phyloP scores from a whole-genome alignment of 2,329 filamentous ascomycete species.

The Apiospora aurea region DNA sequence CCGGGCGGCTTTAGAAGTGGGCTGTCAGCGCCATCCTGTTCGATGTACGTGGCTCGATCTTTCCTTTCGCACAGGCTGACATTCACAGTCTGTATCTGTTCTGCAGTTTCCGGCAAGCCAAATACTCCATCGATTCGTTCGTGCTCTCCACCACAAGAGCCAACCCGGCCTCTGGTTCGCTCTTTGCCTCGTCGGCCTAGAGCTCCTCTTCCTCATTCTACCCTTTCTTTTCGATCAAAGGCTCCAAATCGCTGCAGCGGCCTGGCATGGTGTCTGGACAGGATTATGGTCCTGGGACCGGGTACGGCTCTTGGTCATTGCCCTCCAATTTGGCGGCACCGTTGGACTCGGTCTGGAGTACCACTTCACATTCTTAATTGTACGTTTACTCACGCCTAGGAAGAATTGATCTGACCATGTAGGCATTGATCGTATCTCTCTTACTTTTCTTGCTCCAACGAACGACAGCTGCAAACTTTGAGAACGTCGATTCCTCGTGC shows the following conservation, averaged over 20 bases:
- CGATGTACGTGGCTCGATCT: background rate
- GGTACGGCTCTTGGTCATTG: background rate
- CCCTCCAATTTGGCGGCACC: background rate
- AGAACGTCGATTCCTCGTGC: background rate
- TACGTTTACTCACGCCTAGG: background rate
- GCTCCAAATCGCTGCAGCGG: background rate
- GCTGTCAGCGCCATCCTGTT: background rate
- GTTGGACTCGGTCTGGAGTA: background rate
- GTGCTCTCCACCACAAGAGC: background rate
- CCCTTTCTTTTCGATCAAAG: background rate
- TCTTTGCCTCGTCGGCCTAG: background rate
- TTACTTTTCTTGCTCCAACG: background rate
- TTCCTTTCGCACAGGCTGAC: background rate
- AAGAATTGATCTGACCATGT: background rate
- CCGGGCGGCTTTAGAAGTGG: background rate
- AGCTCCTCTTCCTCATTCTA: background rate
- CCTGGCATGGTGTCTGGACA: background rate
- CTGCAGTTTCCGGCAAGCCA: background rate
- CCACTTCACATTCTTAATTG: slow-evolving; percentile 1
- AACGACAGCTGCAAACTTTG: background rate
- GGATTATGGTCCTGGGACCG: background rate
- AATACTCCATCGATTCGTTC: background rate
- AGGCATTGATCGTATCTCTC: background rate
- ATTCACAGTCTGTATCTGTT: background rate
- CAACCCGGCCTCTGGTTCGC: background rate